phyloP scores from a whole-genome alignment of 2,329 filamentous ascomycete species.

The Trichophyton mentagrophytes region DNA sequence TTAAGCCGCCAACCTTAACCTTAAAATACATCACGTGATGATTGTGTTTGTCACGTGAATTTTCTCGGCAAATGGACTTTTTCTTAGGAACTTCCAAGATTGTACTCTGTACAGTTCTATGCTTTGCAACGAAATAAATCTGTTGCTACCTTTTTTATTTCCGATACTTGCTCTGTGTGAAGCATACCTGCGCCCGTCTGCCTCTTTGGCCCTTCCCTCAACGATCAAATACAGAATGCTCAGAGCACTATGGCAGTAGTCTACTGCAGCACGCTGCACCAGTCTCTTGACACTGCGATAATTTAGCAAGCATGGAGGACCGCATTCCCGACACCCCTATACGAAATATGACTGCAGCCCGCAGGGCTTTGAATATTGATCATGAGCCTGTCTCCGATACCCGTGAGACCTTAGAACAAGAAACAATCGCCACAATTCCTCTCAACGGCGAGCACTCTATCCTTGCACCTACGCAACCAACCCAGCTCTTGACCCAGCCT shows the following conservation, averaged over 20 bases:
- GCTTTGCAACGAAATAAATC: not conserved
- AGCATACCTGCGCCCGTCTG: no score
- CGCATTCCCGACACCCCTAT: slow-evolving; percentile 16
- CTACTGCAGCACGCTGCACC: not conserved
- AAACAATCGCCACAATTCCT: slow-evolving; percentile 40
- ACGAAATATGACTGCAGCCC: not conserved
- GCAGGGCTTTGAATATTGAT: not conserved
- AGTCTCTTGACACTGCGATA: not conserved
- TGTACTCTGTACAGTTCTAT: not conserved
- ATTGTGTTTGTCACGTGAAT: no score
- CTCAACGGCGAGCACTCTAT: slow-evolving; percentile 16
- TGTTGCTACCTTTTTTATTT: not conserved
- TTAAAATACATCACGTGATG: no score
- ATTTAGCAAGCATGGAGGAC: slow-evolving; percentile 24
- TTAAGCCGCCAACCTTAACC: no score
- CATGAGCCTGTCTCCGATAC: not conserved
- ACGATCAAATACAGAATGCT: not conserved
- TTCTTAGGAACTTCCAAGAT: no score
- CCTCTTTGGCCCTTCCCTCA: not conserved
- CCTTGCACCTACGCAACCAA: slow-evolving; percentile 36
- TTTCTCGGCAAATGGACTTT: no score
- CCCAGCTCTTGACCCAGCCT: slow-evolving; percentile 44
- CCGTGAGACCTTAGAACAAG: slow-evolving; percentile 25
- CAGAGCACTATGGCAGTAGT: not conserved
- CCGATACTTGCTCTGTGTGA: not conserved